Percentiles rank a stretch among this genome's conserved stretches.
Conservation (phyloP, 179 eudicot genomes). For the Beta lomatogona region DNA sequence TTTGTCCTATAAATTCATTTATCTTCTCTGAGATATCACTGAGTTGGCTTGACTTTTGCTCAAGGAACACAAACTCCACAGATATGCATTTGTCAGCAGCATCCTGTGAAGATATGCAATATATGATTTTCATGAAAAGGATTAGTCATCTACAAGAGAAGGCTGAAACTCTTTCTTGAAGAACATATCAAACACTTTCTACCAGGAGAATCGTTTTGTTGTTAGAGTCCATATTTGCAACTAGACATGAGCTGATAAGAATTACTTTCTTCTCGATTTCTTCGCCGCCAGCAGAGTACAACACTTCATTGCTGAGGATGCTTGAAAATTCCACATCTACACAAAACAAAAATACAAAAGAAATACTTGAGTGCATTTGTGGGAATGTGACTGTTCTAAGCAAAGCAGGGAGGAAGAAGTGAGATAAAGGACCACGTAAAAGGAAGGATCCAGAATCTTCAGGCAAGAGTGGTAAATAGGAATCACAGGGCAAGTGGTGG, state of each 20-base stretch:
- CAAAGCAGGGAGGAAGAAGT: background rate
- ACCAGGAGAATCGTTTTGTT: constrained; percentile 58
- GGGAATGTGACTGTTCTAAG: constrained; percentile 1
- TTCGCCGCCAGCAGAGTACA: constrained; percentile 49
- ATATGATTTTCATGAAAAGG: background rate
- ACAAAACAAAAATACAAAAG: constrained; percentile 11
- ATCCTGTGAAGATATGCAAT: constrained; percentile 46
- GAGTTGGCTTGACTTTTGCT: constrained; percentile 59
- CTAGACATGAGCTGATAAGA: constrained; percentile 53
- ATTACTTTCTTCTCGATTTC: constrained; percentile 63
- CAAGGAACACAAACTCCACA: constrained; percentile 69
- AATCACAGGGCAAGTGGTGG: constrained; percentile 63
- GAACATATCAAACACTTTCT: constrained; percentile 6
- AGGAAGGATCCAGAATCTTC: constrained; percentile 39
- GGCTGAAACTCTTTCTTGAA: background rate
- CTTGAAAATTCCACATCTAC: constrained; percentile 59
- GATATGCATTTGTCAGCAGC: constrained; percentile 74
- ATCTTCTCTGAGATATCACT: constrained; percentile 47
- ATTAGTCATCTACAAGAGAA: background rate
- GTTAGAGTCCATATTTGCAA: constrained; percentile 42
- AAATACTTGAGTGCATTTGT: background rate
- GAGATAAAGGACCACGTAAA: constrained; percentile 18
- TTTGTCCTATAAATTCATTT: constrained; percentile 55
- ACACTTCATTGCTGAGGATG: constrained; percentile 47
- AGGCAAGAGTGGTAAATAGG: constrained; percentile 46